A percentile compares a stretch with the other conserved stretches of the same genome.
Evolutionary conservation across 2,329 filamentous ascomycete species (phyloP).

Genomic region (Aspergillus oerlinghausenensis): DNA sequence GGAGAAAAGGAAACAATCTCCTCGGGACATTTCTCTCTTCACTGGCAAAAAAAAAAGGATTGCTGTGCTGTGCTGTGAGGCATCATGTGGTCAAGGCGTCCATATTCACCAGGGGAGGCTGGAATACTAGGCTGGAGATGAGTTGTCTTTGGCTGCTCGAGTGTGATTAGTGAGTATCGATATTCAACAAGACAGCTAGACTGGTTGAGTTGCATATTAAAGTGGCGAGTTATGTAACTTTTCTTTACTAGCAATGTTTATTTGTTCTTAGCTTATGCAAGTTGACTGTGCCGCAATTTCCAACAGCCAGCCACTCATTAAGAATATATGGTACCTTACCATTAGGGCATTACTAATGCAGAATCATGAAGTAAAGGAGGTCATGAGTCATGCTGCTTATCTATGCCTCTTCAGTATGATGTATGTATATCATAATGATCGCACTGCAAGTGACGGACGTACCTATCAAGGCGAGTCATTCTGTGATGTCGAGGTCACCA

Average conservation of each 20-base stretch:
- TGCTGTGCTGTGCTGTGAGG: neutral
- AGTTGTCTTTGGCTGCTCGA: neutral
- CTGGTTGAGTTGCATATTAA: neutral
- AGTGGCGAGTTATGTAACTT: neutral
- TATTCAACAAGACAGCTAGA: neutral
- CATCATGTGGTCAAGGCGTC: neutral
- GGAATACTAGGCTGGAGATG: neutral
- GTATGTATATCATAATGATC: neutral
- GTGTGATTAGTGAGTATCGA: neutral
- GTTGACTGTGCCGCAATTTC: constrained; percentile 19
- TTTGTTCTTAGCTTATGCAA: constrained; percentile 13
- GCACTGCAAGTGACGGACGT: neutral
- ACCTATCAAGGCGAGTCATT: neutral
- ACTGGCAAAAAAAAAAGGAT: neutral
- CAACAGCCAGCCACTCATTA: neutral
- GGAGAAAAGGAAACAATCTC: neutral
- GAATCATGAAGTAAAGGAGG: neutral
- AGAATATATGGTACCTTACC: neutral
- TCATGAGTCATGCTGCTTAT: neutral
- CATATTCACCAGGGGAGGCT: neutral
- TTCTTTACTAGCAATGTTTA: neutral
- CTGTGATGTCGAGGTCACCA: neutral
- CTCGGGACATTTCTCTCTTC: neutral
- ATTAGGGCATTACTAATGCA: neutral
- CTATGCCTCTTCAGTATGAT: neutral